A percentile compares a stretch with the other conserved stretches of the same genome.
Evolutionary conservation across 768 basidiomycete species (phyloP).

Genomic region (Hericium erinaceus): DNA sequence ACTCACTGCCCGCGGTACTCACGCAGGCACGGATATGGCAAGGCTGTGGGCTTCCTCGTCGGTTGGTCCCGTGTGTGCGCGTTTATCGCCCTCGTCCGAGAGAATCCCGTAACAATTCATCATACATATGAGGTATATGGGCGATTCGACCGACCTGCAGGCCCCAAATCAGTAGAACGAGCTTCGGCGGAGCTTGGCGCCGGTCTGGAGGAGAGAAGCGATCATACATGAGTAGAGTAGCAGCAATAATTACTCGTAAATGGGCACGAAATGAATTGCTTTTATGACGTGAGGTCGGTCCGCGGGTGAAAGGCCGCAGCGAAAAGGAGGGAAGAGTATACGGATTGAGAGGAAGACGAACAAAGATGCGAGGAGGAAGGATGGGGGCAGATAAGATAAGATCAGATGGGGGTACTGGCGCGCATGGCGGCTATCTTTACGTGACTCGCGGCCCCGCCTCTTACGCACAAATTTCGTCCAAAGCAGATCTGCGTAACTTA

Average conservation of each 20-base stretch:
- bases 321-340: too few relatives aligned
- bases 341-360: too few relatives aligned
- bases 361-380: background rate
- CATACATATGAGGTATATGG: background rate
- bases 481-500: background rate
- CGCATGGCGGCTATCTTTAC: background rate
- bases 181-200: background rate
- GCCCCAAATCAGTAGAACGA: background rate
- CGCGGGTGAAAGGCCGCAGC: too few relatives aligned
- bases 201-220: background rate
- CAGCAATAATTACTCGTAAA: background rate
- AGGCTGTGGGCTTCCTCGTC: too few relatives aligned
- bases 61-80: too few relatives aligned
- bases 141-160: background rate
- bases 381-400: background rate
- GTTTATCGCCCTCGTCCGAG: too few relatives aligned
- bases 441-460: background rate
- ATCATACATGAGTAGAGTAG: background rate
- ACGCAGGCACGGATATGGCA: too few relatives aligned
- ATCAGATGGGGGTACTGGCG: background rate
- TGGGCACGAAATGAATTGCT: too few relatives aligned
- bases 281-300: too few relatives aligned
- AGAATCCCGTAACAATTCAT: too few relatives aligned
- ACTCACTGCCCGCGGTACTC: too few relatives aligned
- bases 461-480: background rate